A percentile compares a stretch with the other conserved stretches of the same genome.
Evolutionary conservation across 2,329 filamentous ascomycete genomes (phyloP).

Genomic region (Epicoccum sorghinum): DNA sequence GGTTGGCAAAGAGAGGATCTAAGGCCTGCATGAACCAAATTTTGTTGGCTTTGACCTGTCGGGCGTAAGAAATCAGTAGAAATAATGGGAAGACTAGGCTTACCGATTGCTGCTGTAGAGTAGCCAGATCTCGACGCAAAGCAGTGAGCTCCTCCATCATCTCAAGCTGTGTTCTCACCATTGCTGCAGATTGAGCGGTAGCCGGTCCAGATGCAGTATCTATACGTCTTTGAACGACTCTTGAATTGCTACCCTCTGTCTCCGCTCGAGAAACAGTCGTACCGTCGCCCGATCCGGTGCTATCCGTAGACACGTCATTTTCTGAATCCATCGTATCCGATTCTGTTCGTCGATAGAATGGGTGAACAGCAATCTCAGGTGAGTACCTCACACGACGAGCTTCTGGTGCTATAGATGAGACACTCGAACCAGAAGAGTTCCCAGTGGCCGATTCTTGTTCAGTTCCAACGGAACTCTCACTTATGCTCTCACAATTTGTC

Average conservation of each 20-base stretch:
- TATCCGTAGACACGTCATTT: too few species aligned
- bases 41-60: background rate
- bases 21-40: background rate
- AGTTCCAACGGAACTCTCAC: background rate
- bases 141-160: background rate
- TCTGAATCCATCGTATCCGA: background rate
- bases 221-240: too few species aligned
- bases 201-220: too few species aligned
- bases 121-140: background rate
- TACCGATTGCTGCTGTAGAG: background rate
- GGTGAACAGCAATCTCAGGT: background rate
- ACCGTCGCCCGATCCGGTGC: too few species aligned
- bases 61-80: background rate
- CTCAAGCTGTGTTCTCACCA: background rate
- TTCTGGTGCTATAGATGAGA: background rate
- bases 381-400: background rate
- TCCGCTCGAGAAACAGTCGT: too few species aligned
- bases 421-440: background rate
- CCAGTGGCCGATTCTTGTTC: background rate
- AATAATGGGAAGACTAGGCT: background rate
- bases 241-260: too few species aligned
- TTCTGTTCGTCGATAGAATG: too few species aligned
- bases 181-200: background rate
- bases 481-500: background rate
- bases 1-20: background rate